Percentiles rank a stretch among this genome's conserved stretches.
Evolutionary conservation across 1,284 basidiomycete genomes (phyloP).

Genomic region (Puccinia novopanici): DNA sequence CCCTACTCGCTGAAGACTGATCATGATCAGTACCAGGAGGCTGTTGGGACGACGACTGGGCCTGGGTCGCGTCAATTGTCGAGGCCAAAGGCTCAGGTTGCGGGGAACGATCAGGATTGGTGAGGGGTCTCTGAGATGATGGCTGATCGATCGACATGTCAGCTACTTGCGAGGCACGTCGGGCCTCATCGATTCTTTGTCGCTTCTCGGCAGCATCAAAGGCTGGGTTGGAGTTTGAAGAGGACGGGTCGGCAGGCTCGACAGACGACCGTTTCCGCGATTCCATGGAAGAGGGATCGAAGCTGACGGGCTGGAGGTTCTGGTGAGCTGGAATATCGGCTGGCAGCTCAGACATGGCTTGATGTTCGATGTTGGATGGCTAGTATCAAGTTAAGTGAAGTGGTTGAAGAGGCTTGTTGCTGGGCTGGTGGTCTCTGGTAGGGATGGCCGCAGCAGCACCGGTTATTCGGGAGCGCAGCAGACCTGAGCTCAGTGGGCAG

Average conservation of each 20-base stretch:
- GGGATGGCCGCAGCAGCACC: too few relatives aligned
- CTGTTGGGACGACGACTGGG: neutral
- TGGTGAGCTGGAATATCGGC: neutral
- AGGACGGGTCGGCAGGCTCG: conserved; percentile 22
- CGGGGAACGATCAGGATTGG: conserved; percentile 16
- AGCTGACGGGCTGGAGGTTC: neutral
- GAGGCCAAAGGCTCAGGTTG: neutral
- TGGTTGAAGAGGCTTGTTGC: too few relatives aligned
- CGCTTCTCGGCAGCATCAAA: conserved; percentile 15
- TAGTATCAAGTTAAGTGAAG: too few relatives aligned
- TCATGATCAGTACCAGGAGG: conserved; percentile 12
- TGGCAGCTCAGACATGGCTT: conserved; percentile 2
- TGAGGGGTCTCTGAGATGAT: neutral
- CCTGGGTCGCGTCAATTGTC: conserved; percentile 12
- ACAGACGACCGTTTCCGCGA: conserved; percentile 12
- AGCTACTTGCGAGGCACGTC: neutral
- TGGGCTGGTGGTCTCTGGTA: too few relatives aligned
- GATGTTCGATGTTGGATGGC: too few relatives aligned
- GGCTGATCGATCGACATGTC: conserved; percentile 6
- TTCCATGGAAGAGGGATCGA: neutral
- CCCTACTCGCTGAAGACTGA: conserved; percentile 8
- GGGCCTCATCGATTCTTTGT: conserved; percentile 16
- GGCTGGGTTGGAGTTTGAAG: conserved; percentile 4
- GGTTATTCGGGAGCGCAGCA: too few relatives aligned
- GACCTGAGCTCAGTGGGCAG: too few relatives aligned